A percentile compares a stretch with the other conserved stretches of the same genome.
These are phyloP conservation scores for Canariomyces notabilis DNA, from an alignment of 2,329 filamentous ascomycete genomes.

Conservation along the genomic window DNA sequence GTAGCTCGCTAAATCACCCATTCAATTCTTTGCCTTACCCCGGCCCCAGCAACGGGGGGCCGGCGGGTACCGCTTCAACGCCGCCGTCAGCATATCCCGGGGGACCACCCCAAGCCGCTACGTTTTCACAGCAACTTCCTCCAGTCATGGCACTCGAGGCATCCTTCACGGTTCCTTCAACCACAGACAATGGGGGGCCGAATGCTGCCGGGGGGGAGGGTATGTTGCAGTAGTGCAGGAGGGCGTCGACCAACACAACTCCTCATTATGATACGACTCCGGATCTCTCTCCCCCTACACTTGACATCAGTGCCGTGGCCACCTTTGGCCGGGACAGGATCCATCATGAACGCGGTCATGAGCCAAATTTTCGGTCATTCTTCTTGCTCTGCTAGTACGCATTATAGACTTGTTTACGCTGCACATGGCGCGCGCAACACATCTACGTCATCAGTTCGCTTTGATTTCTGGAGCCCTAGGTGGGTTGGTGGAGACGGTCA, in stretches of 20 bases:
- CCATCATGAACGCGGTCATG: not conserved
- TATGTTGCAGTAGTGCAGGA: constrained; percentile 5
- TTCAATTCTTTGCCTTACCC: not conserved
- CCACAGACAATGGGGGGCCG: not conserved
- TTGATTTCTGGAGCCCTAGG: not conserved
- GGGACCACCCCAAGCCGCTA: not conserved
- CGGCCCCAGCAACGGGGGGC: not conserved
- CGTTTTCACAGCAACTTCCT: constrained; percentile 15
- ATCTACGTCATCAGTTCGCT: not conserved
- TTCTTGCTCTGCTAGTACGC: not conserved
- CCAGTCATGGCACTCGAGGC: constrained; percentile 1
- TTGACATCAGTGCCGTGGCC: too few relatives aligned
- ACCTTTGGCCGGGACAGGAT: not conserved
- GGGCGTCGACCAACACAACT: not conserved
- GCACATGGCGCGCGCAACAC: not conserved
- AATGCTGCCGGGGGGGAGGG: not conserved
- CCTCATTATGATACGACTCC: not conserved
- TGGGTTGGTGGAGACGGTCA: not conserved
- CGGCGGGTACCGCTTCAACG: not conserved
- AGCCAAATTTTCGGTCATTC: too few relatives aligned
- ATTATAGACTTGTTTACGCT: not conserved
- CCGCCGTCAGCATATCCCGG: not conserved
- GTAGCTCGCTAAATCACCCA: not conserved
- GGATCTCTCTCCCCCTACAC: too few relatives aligned
- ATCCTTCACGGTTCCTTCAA: not conserved